A percentile compares a stretch with the other conserved stretches of the same genome.
Evolutionary conservation across 2,329 filamentous ascomycete species (phyloP).

Genomic region (Alternaria gaisen): DNA sequence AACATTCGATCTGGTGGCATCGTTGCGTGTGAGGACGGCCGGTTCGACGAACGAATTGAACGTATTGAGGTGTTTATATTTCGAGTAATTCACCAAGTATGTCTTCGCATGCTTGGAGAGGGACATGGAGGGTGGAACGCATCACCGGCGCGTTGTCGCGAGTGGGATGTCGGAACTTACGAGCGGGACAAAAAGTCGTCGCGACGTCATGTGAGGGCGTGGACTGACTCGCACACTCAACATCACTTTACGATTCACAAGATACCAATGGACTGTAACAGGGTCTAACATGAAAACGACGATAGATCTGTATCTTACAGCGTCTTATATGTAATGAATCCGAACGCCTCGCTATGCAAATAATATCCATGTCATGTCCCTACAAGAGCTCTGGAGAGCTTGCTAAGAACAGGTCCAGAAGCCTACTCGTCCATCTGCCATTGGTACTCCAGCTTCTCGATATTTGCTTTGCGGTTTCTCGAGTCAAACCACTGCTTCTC

Average conservation of each 20-base stretch:
- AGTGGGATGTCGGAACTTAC: slow-evolving; percentile 10
- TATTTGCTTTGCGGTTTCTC: slow-evolving; percentile 77
- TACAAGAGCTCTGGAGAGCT: background rate
- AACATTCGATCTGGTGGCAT: slow-evolving; percentile 22
- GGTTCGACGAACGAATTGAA: slow-evolving; percentile 44
- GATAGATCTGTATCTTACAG: background rate
- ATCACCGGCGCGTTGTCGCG: slow-evolving; percentile 31
- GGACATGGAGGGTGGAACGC: slow-evolving; percentile 49
- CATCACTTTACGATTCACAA: background rate
- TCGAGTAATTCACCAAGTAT: slow-evolving; percentile 47
- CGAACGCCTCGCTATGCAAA: slow-evolving; percentile 22
- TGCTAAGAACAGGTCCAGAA: too few species aligned
- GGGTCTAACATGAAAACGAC: too few species aligned
- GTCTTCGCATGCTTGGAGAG: slow-evolving; percentile 48
- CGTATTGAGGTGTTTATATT: slow-evolving; percentile 49
- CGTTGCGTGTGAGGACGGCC: slow-evolving; percentile 30
- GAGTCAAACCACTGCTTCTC: slow-evolving; percentile 93
- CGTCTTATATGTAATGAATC: background rate
- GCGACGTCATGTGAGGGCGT: slow-evolving; percentile 26
- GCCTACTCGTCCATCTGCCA: slow-evolving; percentile 93
- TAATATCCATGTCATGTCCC: background rate
- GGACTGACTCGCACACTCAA: slow-evolving; percentile 9
- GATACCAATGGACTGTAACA: background rate
- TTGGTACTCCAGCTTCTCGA: slow-evolving; percentile 83
- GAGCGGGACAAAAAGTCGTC: slow-evolving; percentile 19